A percentile compares a stretch with the other conserved stretches of the same genome.
phyloP scores from a whole-genome alignment of 176 grass and related monocot species.

The Alopecurus myosuroides region DNA sequence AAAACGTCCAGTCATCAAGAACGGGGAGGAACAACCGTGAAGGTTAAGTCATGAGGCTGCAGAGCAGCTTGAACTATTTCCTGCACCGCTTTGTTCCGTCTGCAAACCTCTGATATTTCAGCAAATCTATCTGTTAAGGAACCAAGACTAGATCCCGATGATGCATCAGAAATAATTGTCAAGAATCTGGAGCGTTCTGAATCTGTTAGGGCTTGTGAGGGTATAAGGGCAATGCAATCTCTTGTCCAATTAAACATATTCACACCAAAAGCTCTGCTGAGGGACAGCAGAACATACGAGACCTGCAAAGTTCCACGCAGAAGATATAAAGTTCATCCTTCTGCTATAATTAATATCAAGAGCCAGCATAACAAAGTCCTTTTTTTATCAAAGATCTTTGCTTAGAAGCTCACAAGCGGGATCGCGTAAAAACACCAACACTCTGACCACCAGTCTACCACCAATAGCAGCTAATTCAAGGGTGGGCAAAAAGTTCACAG shows the following conservation, averaged over 20 bases:
- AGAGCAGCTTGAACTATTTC: slow-evolving; percentile 89
- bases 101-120: slow-evolving; percentile 92
- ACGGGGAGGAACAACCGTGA: slow-evolving; percentile 31
- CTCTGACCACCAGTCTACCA: background rate
- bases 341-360: background rate
- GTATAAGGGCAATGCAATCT: slow-evolving; percentile 67
- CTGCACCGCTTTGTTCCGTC: slow-evolving; percentile 78
- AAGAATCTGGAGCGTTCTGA: slow-evolving; percentile 72
- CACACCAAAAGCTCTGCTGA: slow-evolving; percentile 71
- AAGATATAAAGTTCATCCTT: slow-evolving; percentile 4
- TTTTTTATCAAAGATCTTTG: background rate
- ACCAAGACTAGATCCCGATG: slow-evolving; percentile 57
- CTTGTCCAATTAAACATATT: slow-evolving; percentile 79
- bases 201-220: slow-evolving; percentile 77
- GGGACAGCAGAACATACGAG: slow-evolving; percentile 77
- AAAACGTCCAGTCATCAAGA: background rate
- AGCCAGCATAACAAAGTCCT: background rate
- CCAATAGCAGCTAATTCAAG: background rate
- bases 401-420: background rate
- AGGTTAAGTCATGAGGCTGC: slow-evolving; percentile 74
- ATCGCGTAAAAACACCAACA: background rate
- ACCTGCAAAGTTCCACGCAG: slow-evolving; percentile 46
- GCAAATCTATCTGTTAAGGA: slow-evolving; percentile 47
- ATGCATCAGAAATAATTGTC: slow-evolving; percentile 67
- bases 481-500: background rate